Evolutionary conservation across 352 stramenopile species (phyloP).

Genomic region (Phytophthora citrophthora): DNA sequence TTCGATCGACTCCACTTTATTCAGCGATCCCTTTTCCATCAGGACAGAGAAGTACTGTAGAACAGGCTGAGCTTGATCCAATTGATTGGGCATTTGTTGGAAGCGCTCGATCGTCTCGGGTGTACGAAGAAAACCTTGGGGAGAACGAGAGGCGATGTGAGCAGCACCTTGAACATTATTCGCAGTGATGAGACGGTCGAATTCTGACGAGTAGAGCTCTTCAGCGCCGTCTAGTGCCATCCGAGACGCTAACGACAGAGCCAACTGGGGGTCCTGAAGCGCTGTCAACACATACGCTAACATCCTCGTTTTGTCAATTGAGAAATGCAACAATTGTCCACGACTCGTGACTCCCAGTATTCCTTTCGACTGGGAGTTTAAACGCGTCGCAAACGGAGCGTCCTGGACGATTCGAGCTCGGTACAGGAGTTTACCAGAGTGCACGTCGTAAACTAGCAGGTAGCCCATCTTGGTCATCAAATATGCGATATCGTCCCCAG

Average conservation of each 20-base stretch:
- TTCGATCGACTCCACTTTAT: slow-evolving; percentile 99
- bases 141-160: slow-evolving; percentile 91
- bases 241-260: slow-evolving; percentile 95
- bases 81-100: slow-evolving; percentile 97
- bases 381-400: slow-evolving; percentile 96
- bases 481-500: slow-evolving; percentile 96
- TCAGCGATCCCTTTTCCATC: slow-evolving; percentile 98
- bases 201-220: slow-evolving; percentile 98
- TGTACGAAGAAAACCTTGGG: slow-evolving; percentile 93
- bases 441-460: slow-evolving; percentile 99
- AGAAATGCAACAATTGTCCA: slow-evolving; percentile 96
- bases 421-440: slow-evolving; percentile 98
- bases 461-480: slow-evolving; percentile 99
- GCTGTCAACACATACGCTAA: slow-evolving; percentile 99
- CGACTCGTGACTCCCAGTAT: slow-evolving; percentile 99
- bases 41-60: slow-evolving; percentile 99
- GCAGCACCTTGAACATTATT: slow-evolving; percentile 87
- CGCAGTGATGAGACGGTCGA: slow-evolving; percentile 93
- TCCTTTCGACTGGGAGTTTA: slow-evolving; percentile 93
- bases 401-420: slow-evolving; percentile 97
- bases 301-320: slow-evolving; percentile 97
- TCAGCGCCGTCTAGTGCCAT: slow-evolving; percentile 98
- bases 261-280: slow-evolving; percentile 96
- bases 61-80: slow-evolving; percentile 97
- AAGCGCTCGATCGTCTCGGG: slow-evolving; percentile 99